These are phyloP conservation scores for Durio zibethinus DNA, from an alignment of 345 rosid species.

Conservation along the genomic window DNA sequence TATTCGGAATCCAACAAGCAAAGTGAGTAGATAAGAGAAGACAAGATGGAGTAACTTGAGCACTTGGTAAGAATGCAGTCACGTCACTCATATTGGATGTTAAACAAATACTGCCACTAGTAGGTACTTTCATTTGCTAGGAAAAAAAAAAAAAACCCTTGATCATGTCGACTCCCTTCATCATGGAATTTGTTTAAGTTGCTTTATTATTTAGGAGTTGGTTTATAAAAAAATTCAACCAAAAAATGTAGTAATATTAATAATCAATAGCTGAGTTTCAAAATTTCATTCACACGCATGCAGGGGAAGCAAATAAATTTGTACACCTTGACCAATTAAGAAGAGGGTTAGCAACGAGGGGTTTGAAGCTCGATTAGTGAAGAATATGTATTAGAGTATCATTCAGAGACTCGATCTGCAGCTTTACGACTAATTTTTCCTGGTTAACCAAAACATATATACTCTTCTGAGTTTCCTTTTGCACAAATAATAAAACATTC, in stretches of 20 bases:
- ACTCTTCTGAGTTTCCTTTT: no score
- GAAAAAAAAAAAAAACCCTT: not conserved
- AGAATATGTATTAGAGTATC: not conserved
- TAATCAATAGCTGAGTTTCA: no score
- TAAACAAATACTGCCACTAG: not conserved
- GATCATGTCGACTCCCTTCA: not conserved
- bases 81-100: not conserved
- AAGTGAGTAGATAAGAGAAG: not conserved
- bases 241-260: no score
- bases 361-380: not conserved
- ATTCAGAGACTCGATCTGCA: not conserved
- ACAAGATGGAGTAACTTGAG: not conserved
- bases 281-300: no score
- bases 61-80: not conserved
- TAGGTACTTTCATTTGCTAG: not conserved
- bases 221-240: no score
- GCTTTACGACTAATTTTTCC: no score
- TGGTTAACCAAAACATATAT: no score
- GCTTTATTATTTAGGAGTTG: not conserved
- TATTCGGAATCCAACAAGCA: not conserved
- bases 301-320: no score
- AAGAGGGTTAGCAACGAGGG: not conserved
- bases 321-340: no score
- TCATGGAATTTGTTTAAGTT: not conserved
- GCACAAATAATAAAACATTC: no score